A percentile compares a stretch with the other conserved stretches of the same genome.
Evolutionary conservation across 495 filamentous ascomycete species (phyloP).

Genomic region (Tuber umbilicatum): DNA sequence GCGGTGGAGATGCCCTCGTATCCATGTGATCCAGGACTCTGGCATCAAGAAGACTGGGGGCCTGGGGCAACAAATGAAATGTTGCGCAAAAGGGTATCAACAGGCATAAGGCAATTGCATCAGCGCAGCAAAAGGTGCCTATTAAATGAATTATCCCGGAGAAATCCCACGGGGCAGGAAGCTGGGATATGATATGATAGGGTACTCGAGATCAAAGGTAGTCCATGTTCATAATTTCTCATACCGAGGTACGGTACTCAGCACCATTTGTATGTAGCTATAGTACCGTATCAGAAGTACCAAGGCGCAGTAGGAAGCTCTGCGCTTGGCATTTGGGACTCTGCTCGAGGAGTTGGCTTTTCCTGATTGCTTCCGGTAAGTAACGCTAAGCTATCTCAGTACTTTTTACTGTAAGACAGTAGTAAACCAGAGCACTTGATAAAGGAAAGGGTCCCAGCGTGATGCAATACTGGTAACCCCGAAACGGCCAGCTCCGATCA

Average conservation of each 20-base stretch:
- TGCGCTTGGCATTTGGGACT: background rate
- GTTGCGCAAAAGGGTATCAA: background rate
- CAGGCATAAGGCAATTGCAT: background rate
- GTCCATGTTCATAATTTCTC: background rate
- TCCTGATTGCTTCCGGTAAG: background rate
- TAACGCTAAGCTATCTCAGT: background rate
- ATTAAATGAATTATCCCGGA: background rate
- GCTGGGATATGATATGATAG: background rate
- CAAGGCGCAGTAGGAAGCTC: background rate
- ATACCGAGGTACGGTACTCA: background rate
- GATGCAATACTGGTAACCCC: background rate
- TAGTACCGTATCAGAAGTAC: background rate
- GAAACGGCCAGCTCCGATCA: background rate
- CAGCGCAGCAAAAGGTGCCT: background rate
- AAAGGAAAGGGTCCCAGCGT: background rate
- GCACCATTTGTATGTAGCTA: background rate
- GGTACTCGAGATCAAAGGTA: background rate
- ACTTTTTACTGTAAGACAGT: background rate
- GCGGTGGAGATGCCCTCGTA: background rate
- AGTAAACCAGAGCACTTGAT: background rate
- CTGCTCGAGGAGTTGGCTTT: background rate
- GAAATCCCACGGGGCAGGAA: background rate
- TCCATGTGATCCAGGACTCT: background rate
- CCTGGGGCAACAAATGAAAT: background rate
- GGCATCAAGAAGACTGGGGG: background rate